Base-by-base conservation (phyloP, 495 filamentous ascomycete species). In the Tetracladium marchalianum region DNA sequence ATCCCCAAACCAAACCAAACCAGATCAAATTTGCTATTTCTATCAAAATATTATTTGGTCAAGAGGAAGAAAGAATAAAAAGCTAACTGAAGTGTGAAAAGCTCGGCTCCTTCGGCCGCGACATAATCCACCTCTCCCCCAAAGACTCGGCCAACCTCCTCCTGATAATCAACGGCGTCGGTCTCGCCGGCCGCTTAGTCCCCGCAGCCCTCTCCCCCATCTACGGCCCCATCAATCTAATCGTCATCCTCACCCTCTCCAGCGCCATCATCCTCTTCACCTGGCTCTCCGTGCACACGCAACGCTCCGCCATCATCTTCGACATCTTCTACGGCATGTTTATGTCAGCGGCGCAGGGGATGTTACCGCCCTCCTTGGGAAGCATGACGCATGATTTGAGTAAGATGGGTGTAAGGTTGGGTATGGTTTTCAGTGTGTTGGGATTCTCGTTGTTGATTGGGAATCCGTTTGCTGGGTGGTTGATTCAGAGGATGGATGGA, bases 381-480 rank as follows among this genome's bases (percentile, higher is more conserved):
- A 72, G 69, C 15, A 65, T 85, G 18, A 81, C 76, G 4, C 75
- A 69, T 2, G 81, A 90, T 53, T 49, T 81, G 53, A 71, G 71
- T 24, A 87, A 85, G 57, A 69, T 73, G 34, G 83, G 87, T 0
- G 73, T 79, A 40, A 69, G 84, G 10, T 79, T 86, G 70, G 87
- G 85, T 5, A 87, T 90, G 83, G 73, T 80, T 31, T 81, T 90
- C 16, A 42, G 42, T 4, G 76, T 87, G 31, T 73, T 81, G 11
- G 79, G 77, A 24, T 73, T 90, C 42, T 84, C 87, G 1, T 70
- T 72, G 18, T 64, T 90, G 27, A 84, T 80, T 33, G 85, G 86
- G 0, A 74, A 82, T 8, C 84, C 87, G 5, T 77, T 92, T 49
- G 82, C 78, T 0, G 87, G 85, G 0, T 74, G 70, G 4, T 53